These are phyloP conservation scores for Poa annua DNA, from an alignment of 176 grass and related monocot genomes.

Conservation along the genomic window DNA sequence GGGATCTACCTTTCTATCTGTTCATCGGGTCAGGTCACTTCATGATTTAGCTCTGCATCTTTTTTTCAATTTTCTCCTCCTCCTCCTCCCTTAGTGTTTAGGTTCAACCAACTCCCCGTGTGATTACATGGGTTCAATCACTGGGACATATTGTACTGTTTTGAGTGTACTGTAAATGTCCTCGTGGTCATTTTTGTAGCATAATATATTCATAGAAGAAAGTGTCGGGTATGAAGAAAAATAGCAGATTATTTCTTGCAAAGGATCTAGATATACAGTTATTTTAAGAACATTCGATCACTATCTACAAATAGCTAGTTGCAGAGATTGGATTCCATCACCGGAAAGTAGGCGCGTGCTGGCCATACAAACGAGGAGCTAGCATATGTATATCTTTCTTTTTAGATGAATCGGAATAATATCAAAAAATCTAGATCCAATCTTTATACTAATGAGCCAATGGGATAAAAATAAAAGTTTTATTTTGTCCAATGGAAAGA, in stretches of 20 bases:
- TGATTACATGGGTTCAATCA: not conserved
- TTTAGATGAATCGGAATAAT: slow-evolving; percentile 39
- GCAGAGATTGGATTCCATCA: slow-evolving; percentile 52
- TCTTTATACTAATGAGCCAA: slow-evolving; percentile 25
- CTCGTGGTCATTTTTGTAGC: not conserved
- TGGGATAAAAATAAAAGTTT: not conserved
- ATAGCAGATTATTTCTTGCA: not conserved
- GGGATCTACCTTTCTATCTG: slow-evolving; percentile 55
- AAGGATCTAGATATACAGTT: not conserved
- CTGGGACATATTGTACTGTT: not conserved
- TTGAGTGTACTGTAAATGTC: not conserved
- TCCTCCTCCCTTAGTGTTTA: not conserved
- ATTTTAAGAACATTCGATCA: slow-evolving; percentile 33
- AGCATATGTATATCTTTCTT: slow-evolving; percentile 50
- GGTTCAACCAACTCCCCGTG: not conserved
- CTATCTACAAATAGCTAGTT: slow-evolving; percentile 47
- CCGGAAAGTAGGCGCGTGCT: slow-evolving; percentile 21
- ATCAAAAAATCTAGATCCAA: slow-evolving; percentile 46
- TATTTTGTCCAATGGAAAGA: not conserved
- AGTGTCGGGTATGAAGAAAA: not conserved
- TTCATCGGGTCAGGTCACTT: slow-evolving; percentile 27
- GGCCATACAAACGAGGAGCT: slow-evolving; percentile 18
- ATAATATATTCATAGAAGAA: not conserved
- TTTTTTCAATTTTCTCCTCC: not conserved
- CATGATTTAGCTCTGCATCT: slow-evolving; percentile 38